Evolutionary conservation across 345 rosid genomes (phyloP), one percentile per base, ranked within the genome.

Genomic region (Camelina laxa): DNA sequence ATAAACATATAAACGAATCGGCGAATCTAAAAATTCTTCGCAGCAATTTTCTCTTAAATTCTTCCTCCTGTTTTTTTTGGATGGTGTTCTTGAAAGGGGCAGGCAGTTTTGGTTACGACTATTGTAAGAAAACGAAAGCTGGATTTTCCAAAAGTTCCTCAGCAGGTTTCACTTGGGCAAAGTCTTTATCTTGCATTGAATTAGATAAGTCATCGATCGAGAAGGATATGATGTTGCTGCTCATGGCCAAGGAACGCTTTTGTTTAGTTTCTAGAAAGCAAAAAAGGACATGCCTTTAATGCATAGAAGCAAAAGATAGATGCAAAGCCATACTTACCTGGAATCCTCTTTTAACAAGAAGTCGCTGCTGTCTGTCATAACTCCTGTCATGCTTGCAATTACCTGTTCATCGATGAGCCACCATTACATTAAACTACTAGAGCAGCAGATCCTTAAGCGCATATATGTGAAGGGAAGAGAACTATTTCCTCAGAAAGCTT

Each of bases 331-430:
- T 1, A 53, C 70, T 66, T 58, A 89, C 99, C 93, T 84, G 44
- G 97, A 89, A 87, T 85, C 88, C 83, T 90, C 97, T 74, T 90
- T 97, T 81, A 95, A 77, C 84, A 95, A 84, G 78, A 95, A 95
- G 71, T 96, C 89, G 76, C 73, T 95, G 87, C 95, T 85, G 55
- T 74, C 99, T 0, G 89, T 95, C 97, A 90, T 89, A 47, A 89
- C 86, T 51, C 89, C 84, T 78, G 89, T 90, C 99, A 95, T 94
- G 88, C 95, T 88, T 58, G 97, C 82, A 75, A 91, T 85, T 70
- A 94, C 98, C 98, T 91, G 82, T 67, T 38, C 49, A 60, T 68
- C 27, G 9, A 31, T 31, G 48, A 19, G 41, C 10, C 38, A 53
- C n/a, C 42, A 44, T 69, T 19, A 44, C 10, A 44, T 69, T 19